Evolutionary conservation across 129 eudicot genomes (phyloP).

Genomic region (Daucus carota): DH1_v3.0 NC_030388.2:22398501-22399000

Average conservation of each 20-base stretch:
- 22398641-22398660: not conserved
- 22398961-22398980: slow-evolving; percentile 17
- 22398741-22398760: not conserved
- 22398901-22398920: not conserved
- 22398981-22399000: slow-evolving; percentile 20
- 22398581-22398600: not conserved
- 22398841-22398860: not conserved
- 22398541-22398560: not conserved
- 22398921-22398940: slow-evolving; percentile 34
- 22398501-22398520: too few species aligned
- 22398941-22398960: slow-evolving; percentile 21
- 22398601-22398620: not conserved
- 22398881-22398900: not conserved
- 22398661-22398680: not conserved
- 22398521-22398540: not conserved
- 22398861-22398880: not conserved
- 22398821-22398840: not conserved
- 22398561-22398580: not conserved
- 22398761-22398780: not conserved
- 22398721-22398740: not conserved
- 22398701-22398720: not conserved
- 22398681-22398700: not conserved
- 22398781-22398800: not conserved
- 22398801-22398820: too few species aligned
- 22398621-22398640: not conserved